Evolutionary conservation across 2,329 filamentous ascomycete genomes (phyloP).

Genomic region (Penicillium sp.): DNA sequence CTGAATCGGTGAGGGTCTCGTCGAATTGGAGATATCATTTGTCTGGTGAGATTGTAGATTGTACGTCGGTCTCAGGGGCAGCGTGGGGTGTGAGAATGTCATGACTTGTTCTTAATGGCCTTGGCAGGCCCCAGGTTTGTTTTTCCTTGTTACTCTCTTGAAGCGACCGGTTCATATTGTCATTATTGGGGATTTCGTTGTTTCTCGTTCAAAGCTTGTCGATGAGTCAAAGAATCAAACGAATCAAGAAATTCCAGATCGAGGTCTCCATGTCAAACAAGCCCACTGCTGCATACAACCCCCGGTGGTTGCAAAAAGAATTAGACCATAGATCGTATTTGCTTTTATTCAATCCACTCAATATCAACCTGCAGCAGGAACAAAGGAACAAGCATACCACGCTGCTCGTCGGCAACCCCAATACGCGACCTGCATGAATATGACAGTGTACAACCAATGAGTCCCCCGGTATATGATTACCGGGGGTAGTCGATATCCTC

Average conservation of each 20-base stretch:
- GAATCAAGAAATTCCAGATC: conserved; percentile 16
- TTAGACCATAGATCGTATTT: conserved; percentile 7
- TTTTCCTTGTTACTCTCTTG: conserved; percentile 9
- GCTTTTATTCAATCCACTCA: conserved; percentile 1
- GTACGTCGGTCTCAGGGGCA: conserved; percentile 2
- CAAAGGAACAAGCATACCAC: conserved; percentile 8
- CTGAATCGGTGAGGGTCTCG: conserved; percentile 9
- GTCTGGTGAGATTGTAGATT: conserved; percentile 6
- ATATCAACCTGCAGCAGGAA: conserved; percentile 9
- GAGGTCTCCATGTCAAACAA: conserved; percentile 10
- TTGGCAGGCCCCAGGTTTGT: conserved; percentile 5
- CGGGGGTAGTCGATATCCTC: conserved; percentile 11
- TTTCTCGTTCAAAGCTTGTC: neutral
- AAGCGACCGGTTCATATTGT: conserved; percentile 24
- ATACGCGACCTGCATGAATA: conserved; percentile 10
- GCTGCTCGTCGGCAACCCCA: conserved; percentile 3
- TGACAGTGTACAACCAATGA: conserved; percentile 11
- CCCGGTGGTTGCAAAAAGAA: neutral
- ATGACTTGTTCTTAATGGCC: conserved; percentile 6
- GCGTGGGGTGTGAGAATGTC: conserved; percentile 1
- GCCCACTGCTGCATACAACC: conserved; percentile 12
- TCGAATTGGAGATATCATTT: conserved; percentile 14
- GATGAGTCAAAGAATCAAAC: neutral
- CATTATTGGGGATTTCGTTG: conserved; percentile 12
- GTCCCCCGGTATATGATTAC: conserved; percentile 10